Evolutionary conservation across 495 filamentous ascomycete species (phyloP).

Genomic region (Umbilicaria muhlenbergii): DNA sequence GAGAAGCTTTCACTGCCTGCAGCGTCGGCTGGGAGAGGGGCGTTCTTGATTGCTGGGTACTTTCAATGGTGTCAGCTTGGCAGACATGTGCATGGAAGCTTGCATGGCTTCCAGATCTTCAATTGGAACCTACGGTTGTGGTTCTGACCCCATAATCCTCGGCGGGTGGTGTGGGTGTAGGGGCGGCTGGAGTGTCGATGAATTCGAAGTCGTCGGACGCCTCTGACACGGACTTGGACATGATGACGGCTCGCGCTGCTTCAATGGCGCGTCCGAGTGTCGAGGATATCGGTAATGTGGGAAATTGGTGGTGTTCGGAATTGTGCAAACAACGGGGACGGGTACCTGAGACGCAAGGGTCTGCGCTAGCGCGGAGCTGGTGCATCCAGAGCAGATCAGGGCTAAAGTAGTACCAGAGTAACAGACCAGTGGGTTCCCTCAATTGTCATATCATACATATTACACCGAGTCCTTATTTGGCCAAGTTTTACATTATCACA

Average conservation of each 20-base stretch:
- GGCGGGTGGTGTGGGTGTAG: slow-evolving; percentile 26
- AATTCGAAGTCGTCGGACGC: slow-evolving; percentile 52
- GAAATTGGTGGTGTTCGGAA: too few species aligned
- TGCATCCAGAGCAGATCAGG: too few species aligned
- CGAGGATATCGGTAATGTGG: too few species aligned
- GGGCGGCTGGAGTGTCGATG: slow-evolving; percentile 45
- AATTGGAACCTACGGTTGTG: slow-evolving; percentile 32
- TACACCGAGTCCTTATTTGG: too few species aligned
- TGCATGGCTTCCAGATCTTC: background rate
- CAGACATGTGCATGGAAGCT: background rate
- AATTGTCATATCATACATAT: too few species aligned
- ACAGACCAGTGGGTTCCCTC: too few species aligned
- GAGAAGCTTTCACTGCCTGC: slow-evolving; percentile 39
- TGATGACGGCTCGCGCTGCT: slow-evolving; percentile 13
- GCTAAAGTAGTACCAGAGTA: too few species aligned
- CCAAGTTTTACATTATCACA: too few species aligned
- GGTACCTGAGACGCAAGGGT: too few species aligned
- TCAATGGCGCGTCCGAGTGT: too few species aligned
- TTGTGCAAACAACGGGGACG: too few species aligned
- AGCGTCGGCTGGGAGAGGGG: slow-evolving; percentile 43
- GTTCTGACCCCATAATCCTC: slow-evolving; percentile 41
- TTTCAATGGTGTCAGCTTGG: slow-evolving; percentile 8
- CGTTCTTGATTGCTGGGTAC: slow-evolving; percentile 50
- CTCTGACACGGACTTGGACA: slow-evolving; percentile 34
- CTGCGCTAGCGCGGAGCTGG: too few species aligned